phyloP scores from a whole-genome alignment of 441 rosid species.

The Gossypium davidsonii region DNA sequence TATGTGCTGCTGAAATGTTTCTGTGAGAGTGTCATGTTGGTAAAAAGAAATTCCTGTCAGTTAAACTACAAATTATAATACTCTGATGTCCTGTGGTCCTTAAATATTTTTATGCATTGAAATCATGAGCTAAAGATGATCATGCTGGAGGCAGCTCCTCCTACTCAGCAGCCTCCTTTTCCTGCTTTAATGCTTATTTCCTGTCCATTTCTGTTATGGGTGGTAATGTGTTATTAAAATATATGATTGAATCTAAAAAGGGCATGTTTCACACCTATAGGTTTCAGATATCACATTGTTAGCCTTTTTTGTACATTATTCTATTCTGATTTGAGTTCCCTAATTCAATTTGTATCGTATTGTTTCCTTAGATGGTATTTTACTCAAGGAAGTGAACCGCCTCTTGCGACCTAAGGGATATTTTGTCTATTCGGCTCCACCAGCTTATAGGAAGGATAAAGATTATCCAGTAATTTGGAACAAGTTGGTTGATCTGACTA shows the following conservation, averaged over 20 bases:
- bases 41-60: background rate
- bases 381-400: constrained; percentile 85
- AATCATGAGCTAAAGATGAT: background rate
- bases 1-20: background rate
- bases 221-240: background rate
- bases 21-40: background rate
- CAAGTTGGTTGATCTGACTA: constrained; percentile 59
- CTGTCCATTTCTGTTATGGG: background rate
- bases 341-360: constrained; percentile 1
- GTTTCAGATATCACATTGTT: background rate
- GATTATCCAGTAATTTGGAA: constrained; percentile 79
- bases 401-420: constrained; percentile 72
- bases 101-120: background rate
- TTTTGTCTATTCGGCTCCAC: constrained; percentile 90
- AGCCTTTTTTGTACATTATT: background rate
- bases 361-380: constrained; percentile 64
- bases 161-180: background rate
- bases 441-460: constrained; percentile 75
- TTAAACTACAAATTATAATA: background rate
- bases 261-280: background rate
- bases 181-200: background rate
- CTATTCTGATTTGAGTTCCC: background rate
- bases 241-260: background rate
- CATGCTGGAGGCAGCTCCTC: background rate
- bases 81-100: background rate